phyloP scores from a whole-genome alignment of 805 yeast genomes.

The Yamadazyma akitaensis region DNA sequence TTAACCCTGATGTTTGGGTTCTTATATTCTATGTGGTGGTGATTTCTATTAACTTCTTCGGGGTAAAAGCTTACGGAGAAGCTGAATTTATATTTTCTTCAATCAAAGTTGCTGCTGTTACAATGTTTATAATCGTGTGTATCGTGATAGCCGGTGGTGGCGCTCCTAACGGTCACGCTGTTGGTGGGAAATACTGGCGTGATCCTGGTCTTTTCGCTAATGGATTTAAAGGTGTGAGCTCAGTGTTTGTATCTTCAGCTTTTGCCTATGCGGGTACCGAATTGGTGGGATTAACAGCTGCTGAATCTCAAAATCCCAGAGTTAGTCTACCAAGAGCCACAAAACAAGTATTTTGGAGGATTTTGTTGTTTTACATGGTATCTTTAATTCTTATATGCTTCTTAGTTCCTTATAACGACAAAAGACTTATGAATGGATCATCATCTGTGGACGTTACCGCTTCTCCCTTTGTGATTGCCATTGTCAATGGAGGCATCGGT shows the following conservation, averaged over 20 bases:
- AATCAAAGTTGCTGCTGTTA: conserved; percentile 58
- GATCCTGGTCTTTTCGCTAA: conserved; percentile 53
- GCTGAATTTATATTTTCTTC: conserved; percentile 63
- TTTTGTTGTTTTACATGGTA: conserved; percentile 64
- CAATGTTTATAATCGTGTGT: conserved; percentile 55
- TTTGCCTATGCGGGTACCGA: conserved; percentile 59
- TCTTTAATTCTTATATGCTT: conserved; percentile 54
- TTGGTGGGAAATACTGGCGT: conserved; percentile 51
- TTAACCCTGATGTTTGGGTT: conserved; percentile 61
- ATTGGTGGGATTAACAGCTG: conserved; percentile 43
- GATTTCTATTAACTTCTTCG: conserved; percentile 45
- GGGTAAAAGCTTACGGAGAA: conserved; percentile 58
- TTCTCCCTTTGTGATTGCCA: conserved; percentile 74
- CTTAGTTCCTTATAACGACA: conserved; percentile 64
- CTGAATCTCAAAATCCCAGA: conserved; percentile 70
- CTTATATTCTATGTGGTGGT: conserved; percentile 50
- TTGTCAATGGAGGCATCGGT: conserved; percentile 59
- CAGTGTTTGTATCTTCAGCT: conserved; percentile 47
- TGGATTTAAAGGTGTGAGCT: conserved; percentile 42
- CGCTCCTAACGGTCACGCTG: conserved; percentile 46
- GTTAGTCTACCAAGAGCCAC: conserved; percentile 67
- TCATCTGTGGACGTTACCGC: conserved; percentile 58
- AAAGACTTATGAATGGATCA: conserved; percentile 42
- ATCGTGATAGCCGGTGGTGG: conserved; percentile 42
- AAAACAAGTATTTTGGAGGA: conserved; percentile 83